Evolutionary conservation across 306 rosid species (phyloP).

Genomic region (Senna siamea): DNA sequence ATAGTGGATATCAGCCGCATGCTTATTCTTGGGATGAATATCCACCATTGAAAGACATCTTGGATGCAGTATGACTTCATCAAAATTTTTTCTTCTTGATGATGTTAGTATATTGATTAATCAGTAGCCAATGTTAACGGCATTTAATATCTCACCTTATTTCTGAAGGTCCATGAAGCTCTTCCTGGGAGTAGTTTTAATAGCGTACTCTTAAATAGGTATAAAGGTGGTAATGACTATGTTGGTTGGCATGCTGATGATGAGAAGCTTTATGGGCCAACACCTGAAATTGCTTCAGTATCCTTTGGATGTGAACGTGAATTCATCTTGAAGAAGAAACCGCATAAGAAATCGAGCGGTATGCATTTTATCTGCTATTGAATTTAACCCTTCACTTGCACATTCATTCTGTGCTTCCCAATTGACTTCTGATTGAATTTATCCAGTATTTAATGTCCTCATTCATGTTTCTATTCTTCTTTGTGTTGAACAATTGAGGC

Average conservation of each 20-base stretch:
- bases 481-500: neutral
- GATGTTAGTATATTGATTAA: slow-evolving; percentile 24
- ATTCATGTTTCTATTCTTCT: neutral
- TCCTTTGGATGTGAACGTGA: slow-evolving; percentile 92
- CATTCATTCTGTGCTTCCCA: neutral
- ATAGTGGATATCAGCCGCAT: slow-evolving; percentile 86
- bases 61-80: slow-evolving; percentile 66
- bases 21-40: slow-evolving; percentile 87
- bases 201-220: slow-evolving; percentile 89
- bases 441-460: neutral
- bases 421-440: neutral
- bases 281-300: slow-evolving; percentile 86
- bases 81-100: slow-evolving; percentile 23
- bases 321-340: slow-evolving; percentile 75
- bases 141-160: slow-evolving; percentile 22
- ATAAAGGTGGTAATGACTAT: slow-evolving; percentile 79
- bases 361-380: slow-evolving; percentile 29
- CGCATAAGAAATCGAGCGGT: slow-evolving; percentile 58
- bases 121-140: slow-evolving; percentile 3
- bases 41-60: slow-evolving; percentile 73
- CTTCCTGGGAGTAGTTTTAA: slow-evolving; percentile 91
- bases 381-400: slow-evolving; percentile 5
- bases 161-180: slow-evolving; percentile 77
- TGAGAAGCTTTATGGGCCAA: slow-evolving; percentile 84
- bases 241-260: slow-evolving; percentile 98